Base-by-base conservation (phyloP, 2,329 filamentous ascomycete species). In the Xylariales sp. region DNA sequence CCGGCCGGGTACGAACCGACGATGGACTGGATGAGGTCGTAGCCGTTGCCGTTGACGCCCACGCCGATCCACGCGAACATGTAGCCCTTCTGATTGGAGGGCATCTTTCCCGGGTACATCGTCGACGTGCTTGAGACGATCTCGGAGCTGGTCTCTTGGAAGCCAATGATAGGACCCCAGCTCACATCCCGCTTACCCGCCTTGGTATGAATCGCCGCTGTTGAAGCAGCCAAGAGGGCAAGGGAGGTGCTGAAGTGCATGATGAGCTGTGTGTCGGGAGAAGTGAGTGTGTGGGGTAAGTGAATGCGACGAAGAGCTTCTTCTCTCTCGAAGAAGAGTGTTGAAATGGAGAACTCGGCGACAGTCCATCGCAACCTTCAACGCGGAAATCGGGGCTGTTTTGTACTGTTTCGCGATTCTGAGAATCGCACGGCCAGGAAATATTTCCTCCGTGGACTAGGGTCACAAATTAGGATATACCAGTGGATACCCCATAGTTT, bases 11-110 rank as follows among this genome's bases (percentile, higher is more conserved):
- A 39, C 11, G 37, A 39, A 9, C 37, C 37, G 15, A 39, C 27
- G 25, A 39, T 39, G 27, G 25, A 31, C 37, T 39, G 37, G 8
- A 39, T 39, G 15, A 39, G 37, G 19, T 39, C 37, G 20, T 38
- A 38, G 16, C 37, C 37, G 27, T 29, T 25, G 24, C 37, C 37
- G 19, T 39, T 39, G 35, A 38, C 35, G 25, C 25, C 16, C 7
- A 39, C 27, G 22, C 37, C 37, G 14, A 39, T 29, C 37, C 37
- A 39, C 6, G 37, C 25, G 15, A 39, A 39, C 37, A 39, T 29
- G 19, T 39, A 39, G 37, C 37, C 37, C n/a, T 19, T 19, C 27
- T 39, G 37, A 11, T 29, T 18, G 7, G 25, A 31, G 37, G 37
- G 37, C 25, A 31, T 29, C 37, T 39, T 39, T 14, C 37, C 37